phyloP scores from a whole-genome alignment of 2,329 filamentous ascomycete species.

The Fusarium pseudonygamai region DNA sequence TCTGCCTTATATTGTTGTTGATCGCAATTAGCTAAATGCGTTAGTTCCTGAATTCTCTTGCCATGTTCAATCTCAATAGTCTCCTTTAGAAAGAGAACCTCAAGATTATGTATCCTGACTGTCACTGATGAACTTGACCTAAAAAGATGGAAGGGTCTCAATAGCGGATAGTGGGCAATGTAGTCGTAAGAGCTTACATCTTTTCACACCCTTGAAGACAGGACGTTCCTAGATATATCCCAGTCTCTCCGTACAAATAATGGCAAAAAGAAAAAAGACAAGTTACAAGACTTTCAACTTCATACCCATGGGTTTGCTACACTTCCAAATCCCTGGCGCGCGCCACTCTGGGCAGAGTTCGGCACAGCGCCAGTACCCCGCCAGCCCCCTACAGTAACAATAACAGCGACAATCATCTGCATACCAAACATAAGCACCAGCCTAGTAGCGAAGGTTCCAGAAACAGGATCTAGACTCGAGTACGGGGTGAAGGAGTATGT shows the following conservation, averaged over 20 bases:
- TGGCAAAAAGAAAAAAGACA: too few species aligned
- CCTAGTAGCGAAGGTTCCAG: neutral
- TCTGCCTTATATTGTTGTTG: neutral
- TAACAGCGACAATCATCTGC: neutral
- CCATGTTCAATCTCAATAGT: too few species aligned
- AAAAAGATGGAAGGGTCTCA: neutral
- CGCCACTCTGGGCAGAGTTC: neutral
- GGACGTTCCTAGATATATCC: rapidly evolving
- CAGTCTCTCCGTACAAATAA: rapidly evolving
- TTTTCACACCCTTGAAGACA: rapidly evolving
- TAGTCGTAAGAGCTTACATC: neutral
- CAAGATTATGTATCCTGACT: neutral
- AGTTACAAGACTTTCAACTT: too few species aligned
- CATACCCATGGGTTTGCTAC: neutral
- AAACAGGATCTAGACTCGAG: neutral
- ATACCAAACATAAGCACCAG: neutral
- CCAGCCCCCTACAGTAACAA: neutral
- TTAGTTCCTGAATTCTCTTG: too few species aligned
- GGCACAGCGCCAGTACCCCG: neutral
- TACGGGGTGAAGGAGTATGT: neutral
- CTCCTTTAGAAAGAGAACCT: neutral
- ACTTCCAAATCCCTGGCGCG: neutral
- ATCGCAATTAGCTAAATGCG: neutral
- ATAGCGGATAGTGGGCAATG: rapidly evolving
- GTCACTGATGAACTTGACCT: neutral